A percentile compares a stretch with the other conserved stretches of the same genome.
Conservation (phyloP, 306 rosid species). For the Malus orientalis region DNA sequence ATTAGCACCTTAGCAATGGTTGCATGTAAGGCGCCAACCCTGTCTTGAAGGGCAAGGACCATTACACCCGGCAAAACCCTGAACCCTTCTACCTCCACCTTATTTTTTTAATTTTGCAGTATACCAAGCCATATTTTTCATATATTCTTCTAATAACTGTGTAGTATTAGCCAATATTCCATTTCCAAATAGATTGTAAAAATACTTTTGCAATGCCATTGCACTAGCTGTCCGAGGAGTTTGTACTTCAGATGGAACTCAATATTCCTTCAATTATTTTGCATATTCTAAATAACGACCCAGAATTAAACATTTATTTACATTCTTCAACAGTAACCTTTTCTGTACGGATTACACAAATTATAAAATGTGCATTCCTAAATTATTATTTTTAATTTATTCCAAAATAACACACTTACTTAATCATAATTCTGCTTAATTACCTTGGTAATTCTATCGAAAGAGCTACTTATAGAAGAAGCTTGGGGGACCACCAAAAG, state of each 20-base stretch:
- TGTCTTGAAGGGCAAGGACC: no score
- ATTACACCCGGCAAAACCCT: no score
- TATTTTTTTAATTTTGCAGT: no score
- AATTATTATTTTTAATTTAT: not conserved
- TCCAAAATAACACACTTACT: no score
- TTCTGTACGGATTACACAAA: not conserved
- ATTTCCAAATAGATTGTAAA: constrained; percentile 17
- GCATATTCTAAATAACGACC: not conserved
- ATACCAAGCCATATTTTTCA: no score
- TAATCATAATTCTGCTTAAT: not conserved
- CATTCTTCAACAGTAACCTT: not conserved
- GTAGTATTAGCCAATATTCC: constrained; percentile 20
- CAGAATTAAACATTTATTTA: not conserved
- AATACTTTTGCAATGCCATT: constrained; percentile 8
- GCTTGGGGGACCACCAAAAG: not conserved
- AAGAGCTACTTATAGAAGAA: not conserved
- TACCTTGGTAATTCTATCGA: not conserved
- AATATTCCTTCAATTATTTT: not conserved
- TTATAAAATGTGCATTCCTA: not conserved
- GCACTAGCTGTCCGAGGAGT: constrained; percentile 5
- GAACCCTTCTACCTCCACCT: no score
- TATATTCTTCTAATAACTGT: not conserved
- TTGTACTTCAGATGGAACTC: constrained; percentile 1
- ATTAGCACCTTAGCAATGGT: no score
- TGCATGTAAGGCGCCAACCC: no score